Base-by-base conservation (phyloP, 345 rosid species). In the Psidium guajava region DNA sequence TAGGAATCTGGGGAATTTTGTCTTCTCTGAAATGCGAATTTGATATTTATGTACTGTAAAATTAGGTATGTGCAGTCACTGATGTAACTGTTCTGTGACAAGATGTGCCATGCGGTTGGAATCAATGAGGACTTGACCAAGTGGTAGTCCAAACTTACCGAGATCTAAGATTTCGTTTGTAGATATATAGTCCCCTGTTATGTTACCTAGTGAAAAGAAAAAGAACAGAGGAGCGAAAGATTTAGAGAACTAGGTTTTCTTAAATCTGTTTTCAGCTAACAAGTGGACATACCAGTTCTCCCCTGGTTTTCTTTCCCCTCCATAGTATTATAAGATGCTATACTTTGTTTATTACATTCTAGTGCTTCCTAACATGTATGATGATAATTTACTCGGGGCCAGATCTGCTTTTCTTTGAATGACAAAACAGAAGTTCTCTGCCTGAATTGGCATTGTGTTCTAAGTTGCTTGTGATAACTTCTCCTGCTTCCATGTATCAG, bases 401-500 rank as follows among this genome's bases (percentile, higher is more conserved):
- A 18, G 44, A 64, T 64, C 5, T 32, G 77, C 24, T 64, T 64
- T 64, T 64, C 77, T 32, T 64, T 32, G 12, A 64, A 64, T 64
- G 75, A 64, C 21, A 51, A 49, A 49, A n/a, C 22, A 24, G 58
- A 44, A 54, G 21, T 52, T 25, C n/a, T 82, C 25, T 52, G 42
- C 40, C 83, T 75, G 20, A 51, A 77, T 54, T 64, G 77, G 77
- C 77, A 4, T 64, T 64, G 21, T 18, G 77, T 44, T 32, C 40
- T n/a, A 52, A 61, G 69, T 14, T 16, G 54, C 56, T 54, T 56
- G 22, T 84, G 32, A 74, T 44, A 44, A 16, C 15, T 84, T 81
- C 24, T 18, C 36, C n/a, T 9, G 77, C 16, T 61, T 82, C 87
- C 40, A 82, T 53, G 88, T 88, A 50, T 74, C 86, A 97, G 99